Conservation (phyloP, 257 asterid species). For the Coffea eugenioides region DNA sequence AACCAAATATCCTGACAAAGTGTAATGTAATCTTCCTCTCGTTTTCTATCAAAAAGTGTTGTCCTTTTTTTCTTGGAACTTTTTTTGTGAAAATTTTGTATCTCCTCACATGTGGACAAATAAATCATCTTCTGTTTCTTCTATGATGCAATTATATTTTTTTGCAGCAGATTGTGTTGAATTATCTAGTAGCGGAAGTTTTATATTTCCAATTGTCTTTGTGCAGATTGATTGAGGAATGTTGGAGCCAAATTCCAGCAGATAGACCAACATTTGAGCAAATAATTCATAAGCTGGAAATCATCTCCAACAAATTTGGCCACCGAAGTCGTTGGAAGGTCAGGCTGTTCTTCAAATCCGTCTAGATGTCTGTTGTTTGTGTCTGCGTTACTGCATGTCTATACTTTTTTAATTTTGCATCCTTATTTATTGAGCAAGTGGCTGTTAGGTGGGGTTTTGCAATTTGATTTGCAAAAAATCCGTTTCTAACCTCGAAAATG, state of each 20-base stretch:
- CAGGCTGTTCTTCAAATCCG: neutral
- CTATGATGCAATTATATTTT: neutral
- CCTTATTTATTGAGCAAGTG: neutral
- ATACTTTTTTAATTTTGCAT: neutral
- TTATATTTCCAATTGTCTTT: constrained; percentile 4
- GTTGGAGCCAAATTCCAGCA: constrained; percentile 77
- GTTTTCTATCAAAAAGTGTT: neutral
- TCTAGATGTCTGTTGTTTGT: neutral
- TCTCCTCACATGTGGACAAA: neutral
- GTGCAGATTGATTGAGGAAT: constrained; percentile 82
- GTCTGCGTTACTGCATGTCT: neutral
- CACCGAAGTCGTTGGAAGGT: constrained; percentile 92
- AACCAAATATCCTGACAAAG: neutral
- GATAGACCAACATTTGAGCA: constrained; percentile 79
- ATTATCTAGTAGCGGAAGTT: neutral
- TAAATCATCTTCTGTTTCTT: neutral
- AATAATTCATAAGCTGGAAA: constrained; percentile 74
- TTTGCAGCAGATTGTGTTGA: neutral
- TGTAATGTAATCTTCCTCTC: neutral
- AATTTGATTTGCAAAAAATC: neutral
- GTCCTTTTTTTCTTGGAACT: neutral
- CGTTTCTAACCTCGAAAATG: neutral
- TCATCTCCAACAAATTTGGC: constrained; percentile 61
- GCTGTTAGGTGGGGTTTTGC: neutral
- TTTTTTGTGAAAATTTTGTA: neutral